Percentiles rank a stretch among this genome's conserved stretches.
phyloP scores from a whole-genome alignment of 208 protist genomes.

The Herpetomonas samuelpessoai region DNA sequence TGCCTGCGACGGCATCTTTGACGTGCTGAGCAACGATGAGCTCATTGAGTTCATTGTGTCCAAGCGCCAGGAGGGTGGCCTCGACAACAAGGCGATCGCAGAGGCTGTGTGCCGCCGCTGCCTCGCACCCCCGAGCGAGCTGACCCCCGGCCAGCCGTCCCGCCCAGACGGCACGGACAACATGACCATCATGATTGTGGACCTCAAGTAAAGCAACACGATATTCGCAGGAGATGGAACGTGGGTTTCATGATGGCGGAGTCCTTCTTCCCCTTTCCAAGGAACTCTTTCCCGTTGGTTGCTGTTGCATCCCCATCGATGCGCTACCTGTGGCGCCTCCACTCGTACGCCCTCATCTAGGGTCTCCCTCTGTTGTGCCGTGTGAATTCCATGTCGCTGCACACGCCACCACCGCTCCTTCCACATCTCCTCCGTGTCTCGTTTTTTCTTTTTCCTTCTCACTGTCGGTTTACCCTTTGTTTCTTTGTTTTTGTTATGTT shows the following conservation, averaged over 20 bases:
- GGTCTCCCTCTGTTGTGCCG: too few relatives aligned
- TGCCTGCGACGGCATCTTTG: slow-evolving; percentile 91
- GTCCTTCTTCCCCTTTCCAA: too few relatives aligned
- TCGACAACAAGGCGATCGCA: slow-evolving; percentile 43
- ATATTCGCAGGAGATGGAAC: too few relatives aligned
- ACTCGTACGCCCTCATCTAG: too few relatives aligned
- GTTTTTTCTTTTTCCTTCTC: slow-evolving; percentile 11
- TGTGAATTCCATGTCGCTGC: too few relatives aligned
- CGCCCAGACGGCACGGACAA: slow-evolving; percentile 81
- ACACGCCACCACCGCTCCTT: too few relatives aligned
- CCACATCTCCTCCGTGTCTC: slow-evolving; percentile 11
- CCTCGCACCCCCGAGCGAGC: slow-evolving; percentile 43
- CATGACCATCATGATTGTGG: slow-evolving; percentile 89
- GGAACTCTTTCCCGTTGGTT: too few relatives aligned
- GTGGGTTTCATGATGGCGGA: too few relatives aligned
- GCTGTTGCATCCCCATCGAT: too few relatives aligned
- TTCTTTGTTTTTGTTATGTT: slow-evolving; percentile 9
- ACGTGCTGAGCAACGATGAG: slow-evolving; percentile 82
- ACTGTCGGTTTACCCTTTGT: slow-evolving; percentile 5
- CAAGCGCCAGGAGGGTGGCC: slow-evolving; percentile 11
- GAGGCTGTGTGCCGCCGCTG: slow-evolving; percentile 67
- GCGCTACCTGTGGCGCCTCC: too few relatives aligned
- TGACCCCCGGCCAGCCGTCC: slow-evolving; percentile 23
- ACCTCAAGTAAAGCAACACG: slow-evolving; percentile 32
- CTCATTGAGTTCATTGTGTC: slow-evolving; percentile 54